phyloP scores from a whole-genome alignment of 768 basidiomycete genomes.

The Suillus alpinus region DNA sequence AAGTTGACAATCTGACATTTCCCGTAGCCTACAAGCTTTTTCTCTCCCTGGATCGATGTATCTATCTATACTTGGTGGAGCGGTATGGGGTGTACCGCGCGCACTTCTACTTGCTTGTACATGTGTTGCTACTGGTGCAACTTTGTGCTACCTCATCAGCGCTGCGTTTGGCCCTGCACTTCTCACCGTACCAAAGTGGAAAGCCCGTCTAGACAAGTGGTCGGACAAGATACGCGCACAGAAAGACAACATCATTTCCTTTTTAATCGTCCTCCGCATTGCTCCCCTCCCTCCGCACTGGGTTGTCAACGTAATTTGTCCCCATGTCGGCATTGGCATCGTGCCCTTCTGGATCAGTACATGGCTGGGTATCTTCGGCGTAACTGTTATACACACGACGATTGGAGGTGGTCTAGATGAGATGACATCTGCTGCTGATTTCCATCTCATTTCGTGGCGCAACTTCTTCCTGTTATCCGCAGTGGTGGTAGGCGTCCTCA shows the following conservation, averaged over 20 bases:
- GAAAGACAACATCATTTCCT: constrained; percentile 83
- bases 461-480: constrained; percentile 86
- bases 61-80: constrained; percentile 92
- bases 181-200: constrained; percentile 83
- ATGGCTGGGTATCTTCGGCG: constrained; percentile 87
- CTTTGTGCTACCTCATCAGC: constrained; percentile 90
- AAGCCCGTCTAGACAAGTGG: constrained; percentile 80
- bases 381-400: constrained; percentile 91
- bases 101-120: constrained; percentile 90
- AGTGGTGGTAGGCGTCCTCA: constrained; percentile 87
- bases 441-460: constrained; percentile 88
- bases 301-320: constrained; percentile 91
- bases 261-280: constrained; percentile 92
- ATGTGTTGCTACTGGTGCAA: constrained; percentile 88
- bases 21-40: constrained; percentile 84
- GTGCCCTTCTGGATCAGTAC: constrained; percentile 88
- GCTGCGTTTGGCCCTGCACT: constrained; percentile 91
- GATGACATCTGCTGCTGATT: constrained; percentile 93
- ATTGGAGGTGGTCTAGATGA: constrained; percentile 92
- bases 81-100: constrained; percentile 86
- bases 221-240: constrained; percentile 72
- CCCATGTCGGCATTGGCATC: constrained; percentile 86
- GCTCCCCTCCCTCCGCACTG: constrained; percentile 95
- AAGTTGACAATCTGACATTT: constrained; percentile 9
- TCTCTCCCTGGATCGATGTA: constrained; percentile 98